phyloP scores from a whole-genome alignment of 75 land plant species.

The Ceratopteris richardii region DNA sequence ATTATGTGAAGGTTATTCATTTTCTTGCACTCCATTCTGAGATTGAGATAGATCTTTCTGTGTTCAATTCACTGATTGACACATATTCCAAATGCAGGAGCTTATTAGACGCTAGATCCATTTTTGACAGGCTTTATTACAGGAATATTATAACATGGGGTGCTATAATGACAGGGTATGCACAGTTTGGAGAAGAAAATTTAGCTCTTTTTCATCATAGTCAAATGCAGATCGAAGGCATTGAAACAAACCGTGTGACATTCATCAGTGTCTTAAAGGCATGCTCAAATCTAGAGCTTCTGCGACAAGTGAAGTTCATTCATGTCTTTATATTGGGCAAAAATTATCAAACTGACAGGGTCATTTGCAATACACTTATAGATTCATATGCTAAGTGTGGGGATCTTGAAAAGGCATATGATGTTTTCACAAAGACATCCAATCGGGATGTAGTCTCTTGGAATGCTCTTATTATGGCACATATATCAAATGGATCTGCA shows the following conservation, averaged over 20 bases:
- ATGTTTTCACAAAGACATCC: conserved; percentile 16
- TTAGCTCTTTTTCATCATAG: not conserved
- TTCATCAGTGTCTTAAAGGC: conserved; percentile 26
- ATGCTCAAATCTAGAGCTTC: conserved; percentile 8
- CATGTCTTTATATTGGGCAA: conserved; percentile 5
- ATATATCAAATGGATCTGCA: conserved; percentile 12
- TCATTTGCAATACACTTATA: conserved; percentile 17
- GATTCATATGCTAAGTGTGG: conserved; percentile 32
- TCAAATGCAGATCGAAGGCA: conserved; percentile 10
- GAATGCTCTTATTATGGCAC: conserved; percentile 24
- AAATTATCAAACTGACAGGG: conserved; percentile 11
- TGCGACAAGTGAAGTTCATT: conserved; percentile 13
- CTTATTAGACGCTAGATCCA: conserved; percentile 10
- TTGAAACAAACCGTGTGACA: conserved; percentile 12
- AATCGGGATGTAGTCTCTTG: conserved; percentile 26
- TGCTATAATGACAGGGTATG: conserved; percentile 26
- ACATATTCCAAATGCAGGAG: conserved; percentile 34
- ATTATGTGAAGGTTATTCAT: conserved; percentile 34
- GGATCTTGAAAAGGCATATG: conserved; percentile 7
- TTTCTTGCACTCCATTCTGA: conserved; percentile 10
- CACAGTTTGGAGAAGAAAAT: conserved; percentile 10
- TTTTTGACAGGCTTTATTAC: conserved; percentile 9
- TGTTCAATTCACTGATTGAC: conserved; percentile 21
- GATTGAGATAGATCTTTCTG: conserved; percentile 6
- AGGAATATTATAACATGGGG: conserved; percentile 23